Base-by-base conservation (phyloP, 805 yeast genomes). In the Jamesozyma hellenica region DNA sequence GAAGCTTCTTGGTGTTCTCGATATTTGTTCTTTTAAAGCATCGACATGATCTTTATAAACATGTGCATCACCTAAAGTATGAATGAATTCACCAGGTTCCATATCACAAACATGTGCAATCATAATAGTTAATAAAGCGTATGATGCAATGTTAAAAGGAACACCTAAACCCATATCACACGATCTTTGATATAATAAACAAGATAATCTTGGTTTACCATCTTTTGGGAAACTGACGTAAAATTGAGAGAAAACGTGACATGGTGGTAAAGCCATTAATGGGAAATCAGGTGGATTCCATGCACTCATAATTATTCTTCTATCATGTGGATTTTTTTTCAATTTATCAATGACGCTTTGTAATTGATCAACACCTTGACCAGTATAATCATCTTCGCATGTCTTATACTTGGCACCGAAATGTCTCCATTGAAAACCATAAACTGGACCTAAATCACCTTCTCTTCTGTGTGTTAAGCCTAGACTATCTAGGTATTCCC, bases 101-200 rank as follows among this genome's bases (percentile, higher is more conserved):
- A 88, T 79, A 48, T 76, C 95, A 33, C 87, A 87, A n/a, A 92
- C 82, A 45, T 84, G 85, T 2, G 99, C 98, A 47, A 92, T 82
- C 96, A 92, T 90, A 51, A 75, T 80, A 2, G 96, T 88, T 45
- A 92, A 69, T 40, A 92, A 67, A 0, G 98, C 95, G 58, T 92
- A 92, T 0, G 96, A 86, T 0, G 99, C 98, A 54, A 92, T 92
- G 58, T 92, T 92, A 63, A 92, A 92, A 1, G 99, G 99, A 17
- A 92, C 97, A 12, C 99, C 99, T n/a, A 92, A 72, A 0, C 99
- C 99, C 96, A 92, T 88, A 57, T 92, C 99, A 63, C 97, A 90
- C n/a, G 95, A 83, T 53, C 99, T 75, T 65, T 92, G 99, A 63
- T 92, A 92, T 67, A 92, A 67, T 42, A 82, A 74, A 60, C 98